These are phyloP conservation scores for Penicillium janthinellum DNA, from an alignment of 2,329 filamentous ascomycete species.

Conservation along the genomic window DNA sequence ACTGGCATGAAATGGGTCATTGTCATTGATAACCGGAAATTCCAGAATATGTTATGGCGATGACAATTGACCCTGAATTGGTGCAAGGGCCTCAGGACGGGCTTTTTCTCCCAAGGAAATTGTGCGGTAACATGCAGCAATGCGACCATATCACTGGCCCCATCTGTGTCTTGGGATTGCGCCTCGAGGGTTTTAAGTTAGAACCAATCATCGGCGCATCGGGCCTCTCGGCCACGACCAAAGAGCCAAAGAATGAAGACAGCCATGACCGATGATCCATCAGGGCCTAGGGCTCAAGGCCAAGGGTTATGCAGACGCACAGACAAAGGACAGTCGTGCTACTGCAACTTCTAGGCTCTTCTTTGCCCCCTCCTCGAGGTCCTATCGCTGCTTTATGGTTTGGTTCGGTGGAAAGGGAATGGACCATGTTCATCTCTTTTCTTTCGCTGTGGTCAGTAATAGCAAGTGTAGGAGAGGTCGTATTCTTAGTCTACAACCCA, in stretches of 20 bases:
- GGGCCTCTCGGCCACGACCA: neutral
- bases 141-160: constrained; percentile 13
- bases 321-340: constrained; percentile 12
- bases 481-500: neutral
- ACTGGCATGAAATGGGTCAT: no score
- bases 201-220: constrained; percentile 15
- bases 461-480: neutral
- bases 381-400: neutral
- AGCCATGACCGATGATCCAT: neutral
- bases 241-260: neutral
- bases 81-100: neutral
- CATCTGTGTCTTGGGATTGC: neutral
- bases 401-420: neutral
- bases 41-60: neutral
- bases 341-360: neutral
- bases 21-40: neutral
- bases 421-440: neutral
- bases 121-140: constrained; percentile 21
- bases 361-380: neutral
- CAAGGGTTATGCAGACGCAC: constrained; percentile 15
- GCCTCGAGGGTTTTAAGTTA: constrained; percentile 6
- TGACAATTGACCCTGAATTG: neutral
- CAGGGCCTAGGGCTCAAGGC: neutral
- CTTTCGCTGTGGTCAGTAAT: neutral
- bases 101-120: neutral